Percentiles rank a stretch among this genome's conserved stretches.
Evolutionary conservation across 768 basidiomycete species (phyloP).

Genomic region (Hygrophorus pudorinus): DNA sequence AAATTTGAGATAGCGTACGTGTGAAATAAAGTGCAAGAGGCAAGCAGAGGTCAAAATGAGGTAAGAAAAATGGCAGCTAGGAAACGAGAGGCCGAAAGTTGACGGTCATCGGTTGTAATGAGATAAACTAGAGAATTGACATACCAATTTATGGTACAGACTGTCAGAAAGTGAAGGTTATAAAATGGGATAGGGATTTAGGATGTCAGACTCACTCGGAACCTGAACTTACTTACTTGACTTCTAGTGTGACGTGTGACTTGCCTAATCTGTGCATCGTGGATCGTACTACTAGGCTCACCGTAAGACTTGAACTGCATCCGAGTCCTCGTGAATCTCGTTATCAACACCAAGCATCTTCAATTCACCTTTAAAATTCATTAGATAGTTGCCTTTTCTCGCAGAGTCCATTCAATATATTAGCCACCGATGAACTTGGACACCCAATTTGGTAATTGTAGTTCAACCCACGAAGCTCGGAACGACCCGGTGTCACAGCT

Average conservation of each 20-base stretch:
- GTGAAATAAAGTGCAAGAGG: not conserved
- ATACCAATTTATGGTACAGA: not conserved
- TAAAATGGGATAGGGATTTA: not conserved
- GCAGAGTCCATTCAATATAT: too few species aligned
- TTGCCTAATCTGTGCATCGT: not conserved
- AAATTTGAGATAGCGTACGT: not conserved
- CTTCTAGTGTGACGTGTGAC: slow-evolving; percentile 1
- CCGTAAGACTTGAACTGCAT: too few species aligned
- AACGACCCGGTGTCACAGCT: too few species aligned
- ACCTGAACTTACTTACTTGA: slow-evolving; percentile 6
- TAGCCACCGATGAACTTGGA: too few species aligned
- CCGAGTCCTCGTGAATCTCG: too few species aligned
- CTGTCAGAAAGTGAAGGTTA: not conserved
- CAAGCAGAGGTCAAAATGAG: not conserved
- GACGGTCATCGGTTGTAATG: not conserved
- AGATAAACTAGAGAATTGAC: too few species aligned
- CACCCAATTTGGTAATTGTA: too few species aligned
- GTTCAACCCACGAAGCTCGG: too few species aligned
- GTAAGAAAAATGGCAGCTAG: not conserved
- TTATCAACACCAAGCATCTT: too few species aligned
- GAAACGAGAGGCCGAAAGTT: not conserved
- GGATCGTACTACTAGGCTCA: not conserved
- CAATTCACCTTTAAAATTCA: too few species aligned
- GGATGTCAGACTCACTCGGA: not conserved
- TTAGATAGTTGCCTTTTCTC: too few species aligned